Evolutionary conservation across 164 flowering plant genomes (phyloP).

Genomic region (Litsea cubeba): DNA sequence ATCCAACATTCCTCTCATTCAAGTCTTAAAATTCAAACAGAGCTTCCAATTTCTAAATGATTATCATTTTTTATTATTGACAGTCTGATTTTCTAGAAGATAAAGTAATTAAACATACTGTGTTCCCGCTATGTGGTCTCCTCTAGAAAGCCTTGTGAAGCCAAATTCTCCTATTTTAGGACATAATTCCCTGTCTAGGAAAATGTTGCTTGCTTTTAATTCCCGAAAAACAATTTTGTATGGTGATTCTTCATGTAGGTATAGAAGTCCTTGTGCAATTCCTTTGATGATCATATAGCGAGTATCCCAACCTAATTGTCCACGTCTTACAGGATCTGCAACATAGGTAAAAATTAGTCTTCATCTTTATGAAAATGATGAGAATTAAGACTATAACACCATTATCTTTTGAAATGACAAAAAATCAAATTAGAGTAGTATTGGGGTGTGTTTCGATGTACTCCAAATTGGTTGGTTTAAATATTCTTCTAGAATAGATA

Average conservation of each 20-base stretch:
- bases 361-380: not conserved
- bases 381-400: not conserved
- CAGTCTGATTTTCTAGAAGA: too few species aligned
- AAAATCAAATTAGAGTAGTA: not conserved
- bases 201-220: slow-evolving; percentile 19
- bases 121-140: not conserved
- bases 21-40: too few species aligned
- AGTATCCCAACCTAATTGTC: slow-evolving; percentile 19
- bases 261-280: slow-evolving; percentile 27
- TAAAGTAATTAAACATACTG: not conserved
- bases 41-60: too few species aligned
- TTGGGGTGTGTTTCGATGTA: not conserved
- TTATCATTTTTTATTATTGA: too few species aligned
- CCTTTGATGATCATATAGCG: slow-evolving; percentile 25
- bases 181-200: slow-evolving; percentile 24
- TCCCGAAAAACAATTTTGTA: slow-evolving; percentile 29
- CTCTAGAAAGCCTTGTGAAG: slow-evolving; percentile 3
- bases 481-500: not conserved
- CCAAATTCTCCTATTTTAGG: slow-evolving; percentile 24
- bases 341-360: not conserved
- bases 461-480: not conserved
- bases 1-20: too few species aligned
- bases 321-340: slow-evolving; percentile 6
- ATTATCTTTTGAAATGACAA: not conserved
- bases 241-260: slow-evolving; percentile 32